phyloP scores from a whole-genome alignment of 768 basidiomycete genomes.

The Amanita muscaria region DNA sequence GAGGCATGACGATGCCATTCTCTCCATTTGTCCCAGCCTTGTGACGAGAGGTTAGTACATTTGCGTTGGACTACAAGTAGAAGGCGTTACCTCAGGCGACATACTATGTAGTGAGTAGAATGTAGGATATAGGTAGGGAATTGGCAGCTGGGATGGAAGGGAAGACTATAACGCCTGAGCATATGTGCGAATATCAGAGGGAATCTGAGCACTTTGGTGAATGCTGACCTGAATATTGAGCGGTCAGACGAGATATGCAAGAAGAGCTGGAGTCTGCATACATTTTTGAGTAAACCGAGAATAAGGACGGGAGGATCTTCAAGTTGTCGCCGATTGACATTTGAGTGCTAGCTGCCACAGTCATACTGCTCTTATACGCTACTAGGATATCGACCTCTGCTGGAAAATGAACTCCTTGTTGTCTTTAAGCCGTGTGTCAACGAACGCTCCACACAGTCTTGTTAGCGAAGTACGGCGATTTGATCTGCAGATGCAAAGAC shows the following conservation, averaged over 20 bases:
- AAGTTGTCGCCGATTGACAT: constrained; percentile 88
- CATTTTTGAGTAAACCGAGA: constrained; percentile 91
- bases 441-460: constrained; percentile 88
- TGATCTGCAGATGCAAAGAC: constrained; percentile 88
- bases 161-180: constrained; percentile 89
- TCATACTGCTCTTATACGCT: constrained; percentile 95
- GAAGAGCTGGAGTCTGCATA: constrained; percentile 23
- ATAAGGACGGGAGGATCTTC: constrained; percentile 85
- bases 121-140: constrained; percentile 90
- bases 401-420: constrained; percentile 78
- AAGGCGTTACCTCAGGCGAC: constrained; percentile 83
- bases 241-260: not conserved
- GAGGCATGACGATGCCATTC: constrained; percentile 79
- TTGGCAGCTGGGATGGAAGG: constrained; percentile 79
- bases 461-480: constrained; percentile 79
- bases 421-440: constrained; percentile 81
- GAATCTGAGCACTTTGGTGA: constrained; percentile 93
- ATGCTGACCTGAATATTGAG: constrained; percentile 63
- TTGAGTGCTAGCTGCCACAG: constrained; percentile 88
- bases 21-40: constrained; percentile 93
- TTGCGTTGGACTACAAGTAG: no score
- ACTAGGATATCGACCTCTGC: constrained; percentile 77
- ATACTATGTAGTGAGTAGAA: constrained; percentile 98
- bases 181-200: constrained; percentile 92
- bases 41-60: no score